Base-by-base conservation (phyloP, 2,329 filamentous ascomycete genomes). In the Ilyonectria robusta region DNA sequence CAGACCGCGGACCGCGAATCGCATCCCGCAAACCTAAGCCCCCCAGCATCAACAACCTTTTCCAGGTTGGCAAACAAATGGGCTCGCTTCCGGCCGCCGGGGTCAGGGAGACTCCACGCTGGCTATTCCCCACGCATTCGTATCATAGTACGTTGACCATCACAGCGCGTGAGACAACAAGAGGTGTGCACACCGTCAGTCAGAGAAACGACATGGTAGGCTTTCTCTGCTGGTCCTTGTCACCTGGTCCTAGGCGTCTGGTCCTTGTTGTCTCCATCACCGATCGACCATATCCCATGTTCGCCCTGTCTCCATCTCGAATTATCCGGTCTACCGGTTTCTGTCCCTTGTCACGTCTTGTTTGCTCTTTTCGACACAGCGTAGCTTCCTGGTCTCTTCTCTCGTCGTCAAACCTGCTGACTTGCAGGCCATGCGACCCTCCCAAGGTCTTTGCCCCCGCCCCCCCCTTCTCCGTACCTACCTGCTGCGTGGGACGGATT, bases 391-490 rank as follows among this genome's bases (percentile, higher is more conserved):
- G 29, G 29, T 53, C 59, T 66, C 62, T 61, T 35, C 64, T 54
- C 53, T 67, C 17, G 59, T 62, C 53, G 26, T 65, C 65, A 57
- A 71, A 76, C 65, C 74, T 72, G 71, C 69, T 75, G 74, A 73
- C 70, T 75, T 65, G 64, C 59, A 70, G 29, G 50, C 68, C 58
- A 73, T 74, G 72, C 70, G 69, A 75, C 69, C 70, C 67, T 69
- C 54, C 51, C 58, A 47, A 55, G 48, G 26, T 61, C 60, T 51
- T 55, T 26, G 17, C 55, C 51, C 56, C 67, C 37, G 29, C 23
- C 26, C 26, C 26, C 26, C 26, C 26, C 26, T 26, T 26, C 26
- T 26, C 26, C 26, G 26, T 33, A 10, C 48, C 48, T 11, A 51
- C 17, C 7, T 33, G n/a, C 17, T 17, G 26, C n/a, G 31, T 35